phyloP scores from a whole-genome alignment of 768 basidiomycete genomes.

The Rhizopogon rudus region DNA sequence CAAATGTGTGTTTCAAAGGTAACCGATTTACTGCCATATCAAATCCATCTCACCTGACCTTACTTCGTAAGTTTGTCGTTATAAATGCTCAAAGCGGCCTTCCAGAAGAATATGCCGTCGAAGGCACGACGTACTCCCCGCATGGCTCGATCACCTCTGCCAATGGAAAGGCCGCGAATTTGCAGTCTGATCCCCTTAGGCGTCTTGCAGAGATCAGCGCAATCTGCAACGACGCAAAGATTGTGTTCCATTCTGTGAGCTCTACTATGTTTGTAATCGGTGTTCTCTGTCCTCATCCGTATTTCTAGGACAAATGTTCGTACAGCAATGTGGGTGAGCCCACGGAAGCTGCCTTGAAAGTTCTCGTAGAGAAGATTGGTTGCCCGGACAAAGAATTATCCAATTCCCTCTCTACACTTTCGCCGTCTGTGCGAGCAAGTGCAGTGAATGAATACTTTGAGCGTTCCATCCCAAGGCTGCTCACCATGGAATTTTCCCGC shows the following conservation, averaged over 20 bases:
- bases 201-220: slow-evolving; percentile 88
- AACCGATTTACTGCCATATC: slow-evolving; percentile 9
- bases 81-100: slow-evolving; percentile 48
- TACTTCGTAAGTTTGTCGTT: slow-evolving; percentile 61
- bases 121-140: slow-evolving; percentile 92
- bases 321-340: slow-evolving; percentile 93
- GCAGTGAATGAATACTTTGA: slow-evolving; percentile 87
- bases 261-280: neutral
- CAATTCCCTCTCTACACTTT: slow-evolving; percentile 52
- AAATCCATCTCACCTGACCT: slow-evolving; percentile 6
- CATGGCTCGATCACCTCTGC: slow-evolving; percentile 64
- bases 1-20: slow-evolving; percentile 95
- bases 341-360: slow-evolving; percentile 94
- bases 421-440: slow-evolving; percentile 61
- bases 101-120: slow-evolving; percentile 71
- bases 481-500: slow-evolving; percentile 97
- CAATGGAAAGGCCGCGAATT: slow-evolving; percentile 60
- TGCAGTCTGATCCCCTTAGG: slow-evolving; percentile 65
- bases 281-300: neutral
- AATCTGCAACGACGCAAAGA: slow-evolving; percentile 93
- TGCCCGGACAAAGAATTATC: slow-evolving; percentile 56
- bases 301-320: slow-evolving; percentile 61
- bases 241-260: slow-evolving; percentile 75
- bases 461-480: slow-evolving; percentile 63
- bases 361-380: slow-evolving; percentile 91